phyloP scores from a whole-genome alignment of 768 basidiomycete genomes.

The Coprinopsis sp. region DNA sequence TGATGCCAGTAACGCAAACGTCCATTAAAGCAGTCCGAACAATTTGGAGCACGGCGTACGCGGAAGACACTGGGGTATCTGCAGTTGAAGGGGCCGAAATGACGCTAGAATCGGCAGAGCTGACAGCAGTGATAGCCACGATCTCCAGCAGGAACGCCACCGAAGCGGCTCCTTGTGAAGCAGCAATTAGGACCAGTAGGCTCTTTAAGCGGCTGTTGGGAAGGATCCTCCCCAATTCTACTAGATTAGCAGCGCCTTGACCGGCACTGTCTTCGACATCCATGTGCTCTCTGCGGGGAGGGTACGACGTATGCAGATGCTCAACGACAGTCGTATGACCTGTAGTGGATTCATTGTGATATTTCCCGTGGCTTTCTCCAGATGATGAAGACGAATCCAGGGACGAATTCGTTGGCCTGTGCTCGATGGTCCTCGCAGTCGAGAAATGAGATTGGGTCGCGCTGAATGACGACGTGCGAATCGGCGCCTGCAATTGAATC shows the following conservation, averaged over 20 bases:
- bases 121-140: slow-evolving; percentile 8
- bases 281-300: background rate
- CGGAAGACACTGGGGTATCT: background rate
- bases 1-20: slow-evolving; percentile 20
- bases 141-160: slow-evolving; percentile 15
- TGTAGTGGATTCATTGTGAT: slow-evolving; percentile 2
- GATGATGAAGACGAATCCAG: background rate
- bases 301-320: slow-evolving; percentile 1
- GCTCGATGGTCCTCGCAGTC: background rate
- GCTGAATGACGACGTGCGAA: slow-evolving; percentile 12
- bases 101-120: slow-evolving; percentile 1
- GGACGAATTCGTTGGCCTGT: background rate
- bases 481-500: slow-evolving; percentile 2
- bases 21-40: slow-evolving; percentile 18
- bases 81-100: slow-evolving; percentile 8
- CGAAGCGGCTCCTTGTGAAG: slow-evolving; percentile 14
- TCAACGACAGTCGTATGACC: slow-evolving; percentile 8
- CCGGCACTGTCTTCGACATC: slow-evolving; percentile 6
- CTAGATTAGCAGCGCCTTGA: background rate
- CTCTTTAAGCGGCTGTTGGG: slow-evolving; percentile 13
- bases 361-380: slow-evolving; percentile 2
- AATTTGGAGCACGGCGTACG: slow-evolving; percentile 11
- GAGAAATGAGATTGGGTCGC: slow-evolving; percentile 7
- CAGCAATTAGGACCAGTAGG: slow-evolving; percentile 15
- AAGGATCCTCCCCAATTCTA: background rate